Percentiles rank a stretch among this genome's conserved stretches.
These are phyloP conservation scores for Pichia nanzhaoensis DNA, from an alignment of 805 yeast species.

Conservation along the genomic window DNA sequence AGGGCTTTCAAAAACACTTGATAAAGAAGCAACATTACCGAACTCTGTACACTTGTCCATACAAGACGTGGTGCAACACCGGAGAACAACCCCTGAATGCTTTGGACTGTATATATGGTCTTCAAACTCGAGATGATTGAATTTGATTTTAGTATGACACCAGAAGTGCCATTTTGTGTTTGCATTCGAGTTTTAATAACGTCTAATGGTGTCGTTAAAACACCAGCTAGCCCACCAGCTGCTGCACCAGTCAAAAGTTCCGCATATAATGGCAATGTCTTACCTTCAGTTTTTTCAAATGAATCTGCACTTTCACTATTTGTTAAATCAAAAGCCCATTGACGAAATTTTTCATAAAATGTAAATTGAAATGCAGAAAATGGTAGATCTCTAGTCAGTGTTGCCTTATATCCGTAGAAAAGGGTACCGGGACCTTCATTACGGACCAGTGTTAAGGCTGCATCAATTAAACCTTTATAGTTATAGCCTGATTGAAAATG, in stretches of 20 bases:
- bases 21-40: conserved; percentile 85
- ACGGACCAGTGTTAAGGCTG: conserved; percentile 53
- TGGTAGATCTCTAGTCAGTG: conserved; percentile 86
- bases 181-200: conserved; percentile 91
- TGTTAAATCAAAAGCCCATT: conserved; percentile 41
- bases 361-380: conserved; percentile 95
- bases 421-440: conserved; percentile 72
- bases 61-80: conserved; percentile 96
- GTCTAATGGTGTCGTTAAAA: conserved; percentile 83
- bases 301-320: background rate
- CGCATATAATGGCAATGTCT: conserved; percentile 39
- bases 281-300: background rate
- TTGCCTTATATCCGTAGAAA: conserved; percentile 90
- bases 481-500: conserved; percentile 79
- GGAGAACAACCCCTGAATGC: conserved; percentile 70
- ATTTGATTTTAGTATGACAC: conserved; percentile 27
- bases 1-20: conserved; percentile 64
- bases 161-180: conserved; percentile 50
- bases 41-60: conserved; percentile 95
- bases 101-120: conserved; percentile 64
- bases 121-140: conserved; percentile 47
- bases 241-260: conserved; percentile 89
- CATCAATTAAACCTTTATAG: conserved; percentile 68
- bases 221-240: conserved; percentile 92
- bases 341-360: conserved; percentile 80